phyloP scores from a whole-genome alignment of 179 eudicot species.

The Amaranthus tricolor region DNA sequence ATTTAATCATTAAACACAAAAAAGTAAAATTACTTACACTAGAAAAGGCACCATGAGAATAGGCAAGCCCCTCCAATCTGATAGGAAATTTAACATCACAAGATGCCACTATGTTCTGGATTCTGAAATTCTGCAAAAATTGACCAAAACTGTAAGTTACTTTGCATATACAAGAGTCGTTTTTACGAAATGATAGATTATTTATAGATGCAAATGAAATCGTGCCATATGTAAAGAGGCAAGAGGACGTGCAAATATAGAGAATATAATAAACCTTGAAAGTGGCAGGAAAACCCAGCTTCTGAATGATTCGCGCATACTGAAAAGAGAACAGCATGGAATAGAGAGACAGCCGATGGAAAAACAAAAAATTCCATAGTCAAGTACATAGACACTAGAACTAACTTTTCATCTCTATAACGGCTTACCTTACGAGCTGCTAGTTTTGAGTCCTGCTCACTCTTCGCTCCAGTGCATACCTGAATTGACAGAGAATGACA shows the following conservation, averaged over 20 bases:
- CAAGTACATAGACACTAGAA: conserved; percentile 2
- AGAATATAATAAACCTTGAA: conserved; percentile 52
- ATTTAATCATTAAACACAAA: too few relatives aligned
- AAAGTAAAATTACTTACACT: conserved; percentile 42
- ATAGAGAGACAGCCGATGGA: background rate
- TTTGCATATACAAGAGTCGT: background rate
- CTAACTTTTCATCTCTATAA: background rate
- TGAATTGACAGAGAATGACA: conserved; percentile 8
- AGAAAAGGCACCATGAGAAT: conserved; percentile 57
- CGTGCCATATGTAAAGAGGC: background rate
- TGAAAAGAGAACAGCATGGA: conserved; percentile 27
- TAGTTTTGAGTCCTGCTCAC: conserved; percentile 60
- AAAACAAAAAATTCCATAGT: too few relatives aligned
- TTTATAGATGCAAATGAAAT: background rate
- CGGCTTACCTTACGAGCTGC: conserved; percentile 67
- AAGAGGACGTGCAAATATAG: background rate
- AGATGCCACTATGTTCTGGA: conserved; percentile 83
- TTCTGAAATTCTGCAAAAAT: conserved; percentile 59
- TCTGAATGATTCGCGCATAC: conserved; percentile 83
- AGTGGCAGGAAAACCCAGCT: conserved; percentile 75
- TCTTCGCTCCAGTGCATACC: conserved; percentile 94
- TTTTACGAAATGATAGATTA: background rate
- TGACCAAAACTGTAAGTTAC: background rate
- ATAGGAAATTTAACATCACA: conserved; percentile 84
- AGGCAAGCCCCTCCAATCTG: conserved; percentile 69